Conservation (phyloP, 2,329 filamentous ascomycete genomes). For the Phyllosticta citribraziliensis region DNA sequence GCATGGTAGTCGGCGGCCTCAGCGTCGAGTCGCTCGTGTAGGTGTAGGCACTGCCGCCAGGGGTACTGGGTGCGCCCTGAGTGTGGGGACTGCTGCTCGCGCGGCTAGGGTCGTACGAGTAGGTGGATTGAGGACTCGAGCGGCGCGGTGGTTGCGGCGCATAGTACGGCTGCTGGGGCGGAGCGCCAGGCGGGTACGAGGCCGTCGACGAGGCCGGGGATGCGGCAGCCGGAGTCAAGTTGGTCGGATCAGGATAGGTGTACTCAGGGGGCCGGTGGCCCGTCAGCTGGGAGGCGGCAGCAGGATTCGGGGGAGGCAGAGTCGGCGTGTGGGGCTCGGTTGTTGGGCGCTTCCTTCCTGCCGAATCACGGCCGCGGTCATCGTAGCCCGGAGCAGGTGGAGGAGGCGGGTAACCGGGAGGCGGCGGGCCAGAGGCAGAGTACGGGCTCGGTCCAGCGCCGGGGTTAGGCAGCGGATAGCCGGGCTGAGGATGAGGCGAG, state of each 20-base stretch:
- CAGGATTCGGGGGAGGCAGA: constrained; percentile 38
- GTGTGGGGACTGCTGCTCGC: constrained; percentile 34
- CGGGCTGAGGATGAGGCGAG: constrained; percentile 30
- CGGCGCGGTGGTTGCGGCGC: constrained; percentile 28
- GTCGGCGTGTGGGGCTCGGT: constrained; percentile 43
- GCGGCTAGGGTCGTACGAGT: constrained; percentile 32
- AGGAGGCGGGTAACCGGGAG: constrained; percentile 18
- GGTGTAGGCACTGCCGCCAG: constrained; percentile 22
- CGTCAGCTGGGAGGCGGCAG: constrained; percentile 31
- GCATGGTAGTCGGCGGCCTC: constrained; percentile 19
- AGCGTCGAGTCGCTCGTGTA: constrained; percentile 18
- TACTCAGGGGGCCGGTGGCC: constrained; percentile 28
- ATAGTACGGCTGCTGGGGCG: constrained; percentile 31
- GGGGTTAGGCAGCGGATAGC: constrained; percentile 36
- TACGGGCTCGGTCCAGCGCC: constrained; percentile 23
- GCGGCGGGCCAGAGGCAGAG: constrained; percentile 18
- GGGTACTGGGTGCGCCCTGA: constrained; percentile 27
- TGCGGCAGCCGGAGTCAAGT: constrained; percentile 34
- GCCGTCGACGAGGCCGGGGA: constrained; percentile 34
- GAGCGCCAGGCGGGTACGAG: constrained; percentile 29
- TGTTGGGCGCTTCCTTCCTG: constrained; percentile 36
- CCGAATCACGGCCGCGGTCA: constrained; percentile 28
- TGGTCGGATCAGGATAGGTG: constrained; percentile 34
- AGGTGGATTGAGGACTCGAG: constrained; percentile 32
- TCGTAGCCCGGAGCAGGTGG: constrained; percentile 22